Evolutionary conservation across 1,284 basidiomycete species (phyloP).

Genomic region (Heterobasidion parviporum): DNA sequence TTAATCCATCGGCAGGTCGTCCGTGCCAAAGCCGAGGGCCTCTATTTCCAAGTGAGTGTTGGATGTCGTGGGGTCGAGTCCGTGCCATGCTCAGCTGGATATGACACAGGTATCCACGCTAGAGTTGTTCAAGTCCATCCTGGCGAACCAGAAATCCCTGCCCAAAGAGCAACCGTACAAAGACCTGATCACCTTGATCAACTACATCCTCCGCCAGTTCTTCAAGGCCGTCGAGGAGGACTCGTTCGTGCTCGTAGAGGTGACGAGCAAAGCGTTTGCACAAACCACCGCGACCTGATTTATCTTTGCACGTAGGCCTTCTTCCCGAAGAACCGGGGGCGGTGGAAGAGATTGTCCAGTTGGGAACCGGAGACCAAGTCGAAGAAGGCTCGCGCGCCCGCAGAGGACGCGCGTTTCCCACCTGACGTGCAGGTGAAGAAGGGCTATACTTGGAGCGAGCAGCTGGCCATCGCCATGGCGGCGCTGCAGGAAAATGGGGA

Average conservation of each 20-base stretch:
- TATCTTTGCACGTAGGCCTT: conserved; percentile 51
- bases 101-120: conserved; percentile 72
- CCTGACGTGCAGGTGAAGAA: conserved; percentile 79
- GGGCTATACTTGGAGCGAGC: conserved; percentile 83
- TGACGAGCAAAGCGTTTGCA: conserved; percentile 18
- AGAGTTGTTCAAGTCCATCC: conserved; percentile 75
- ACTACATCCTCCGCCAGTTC: conserved; percentile 81
- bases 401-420: conserved; percentile 40
- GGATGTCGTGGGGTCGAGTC: not conserved
- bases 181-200: conserved; percentile 77
- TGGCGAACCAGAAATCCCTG: conserved; percentile 69
- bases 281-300: not conserved
- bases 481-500: conserved; percentile 64
- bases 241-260: conserved; percentile 80
- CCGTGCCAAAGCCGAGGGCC: conserved; percentile 80
- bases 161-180: conserved; percentile 74
- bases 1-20: conserved; percentile 87
- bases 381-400: conserved; percentile 27
- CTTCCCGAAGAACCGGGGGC: conserved; percentile 80
- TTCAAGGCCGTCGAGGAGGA: conserved; percentile 83
- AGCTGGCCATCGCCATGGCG: conserved; percentile 80
- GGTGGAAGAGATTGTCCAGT: conserved; percentile 81
- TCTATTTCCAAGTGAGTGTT: conserved; percentile 80
- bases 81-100: not conserved
- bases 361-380: conserved; percentile 64